Base-by-base conservation (phyloP, 495 filamentous ascomycete species). In the Xylaria castorea region DNA sequence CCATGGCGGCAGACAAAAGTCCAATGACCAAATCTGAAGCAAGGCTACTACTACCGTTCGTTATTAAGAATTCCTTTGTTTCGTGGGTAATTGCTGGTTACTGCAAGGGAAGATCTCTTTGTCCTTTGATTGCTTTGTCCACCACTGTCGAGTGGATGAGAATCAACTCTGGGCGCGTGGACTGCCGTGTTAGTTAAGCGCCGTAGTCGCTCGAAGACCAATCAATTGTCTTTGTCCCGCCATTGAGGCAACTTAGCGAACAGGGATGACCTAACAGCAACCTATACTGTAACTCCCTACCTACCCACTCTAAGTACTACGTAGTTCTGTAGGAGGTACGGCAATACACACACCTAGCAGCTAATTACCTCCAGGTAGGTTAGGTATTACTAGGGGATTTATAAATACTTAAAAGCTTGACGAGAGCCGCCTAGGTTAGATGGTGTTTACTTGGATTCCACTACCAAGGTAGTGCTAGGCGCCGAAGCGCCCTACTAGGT, bases 51-150 rank as follows among this genome's bases (percentile, higher is more conserved):
- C 22, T 20, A 63, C 30, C 0, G 46, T 25, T 32, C 34, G 48
- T 65, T 20, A 71, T 40, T 65, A 71, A 60, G 25, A 55, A 42
- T 51, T 8, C 66, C 50, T 57, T 68, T 68, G 66, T 68, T 68
- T 68, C n/a, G 50, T 30, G 61, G 4, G 38, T 63, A 63, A 25
- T n/a, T 63, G 60, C 8, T 30, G 6, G 48, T 44, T 7, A 11
- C 50, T 36, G 20, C 65, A 55, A 57, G 32, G 32, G 46, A 30
- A 18, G n/a, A 14, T 20, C 9, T 51, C 3, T 65, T 65, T 71
- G 60, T 32, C 58, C 55, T 27, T 48, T 42, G 5, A 18, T 30
- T 40, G n/a, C 69, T 64, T 71, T 71, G 69, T 71, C 22, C 44
- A 50, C 27, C 40, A 27, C 27, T n/a, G 40, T 55, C 55, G 40